Base-by-base conservation (phyloP, 2,329 filamentous ascomycete genomes). In the Ploettnerulaceae sp. region DNA sequence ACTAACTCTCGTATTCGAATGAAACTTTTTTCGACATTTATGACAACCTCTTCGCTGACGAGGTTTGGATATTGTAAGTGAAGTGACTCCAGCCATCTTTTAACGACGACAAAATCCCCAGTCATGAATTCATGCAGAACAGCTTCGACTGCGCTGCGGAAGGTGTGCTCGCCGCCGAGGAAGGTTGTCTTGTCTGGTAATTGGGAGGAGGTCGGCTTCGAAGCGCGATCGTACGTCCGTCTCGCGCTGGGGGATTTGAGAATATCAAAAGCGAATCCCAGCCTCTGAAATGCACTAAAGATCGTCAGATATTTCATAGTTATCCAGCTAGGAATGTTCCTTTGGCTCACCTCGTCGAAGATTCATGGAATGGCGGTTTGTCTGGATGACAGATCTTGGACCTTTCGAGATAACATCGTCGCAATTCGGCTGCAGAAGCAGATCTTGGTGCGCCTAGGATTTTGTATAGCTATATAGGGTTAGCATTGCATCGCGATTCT, bases 361-460 rank as follows among this genome's bases (percentile, higher is more conserved):
- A 52, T 22, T 62, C 57, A 45, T 68, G 65, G 40, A 62, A 62
- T 5, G 66, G 66, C 7, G 59, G 60, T 56, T 65, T 66, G 51
- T 68, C 66, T 12, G 66, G 66, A 48, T 68, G 66, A 43, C 64
- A 66, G 49, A 68, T 63, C 55, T 67, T 68, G 15, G 61, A 64
- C 18, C 66, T 58, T 47, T 68, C 64, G 51, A 68, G 62, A 51
- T 68, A 68, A 46, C 61, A 63, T 57, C 65, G 56, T 56, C 66
- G 65, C 49, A 68, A 57, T 49, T 68, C 66, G 18, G 56, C 52
- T n/a, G 62, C 44, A 11, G 65, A 63, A 33, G 64, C 60, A 32
- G 57, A 55, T 38, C 61, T 51, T 14, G 57, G 44, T 35, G 66
- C 64, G 35, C 66, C 65, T 20, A 68, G 56, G 25, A 68, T 65